These are phyloP conservation scores for Cornus florida DNA, from an alignment of 148 eudicot species.

Conservation along the genomic window DNA sequence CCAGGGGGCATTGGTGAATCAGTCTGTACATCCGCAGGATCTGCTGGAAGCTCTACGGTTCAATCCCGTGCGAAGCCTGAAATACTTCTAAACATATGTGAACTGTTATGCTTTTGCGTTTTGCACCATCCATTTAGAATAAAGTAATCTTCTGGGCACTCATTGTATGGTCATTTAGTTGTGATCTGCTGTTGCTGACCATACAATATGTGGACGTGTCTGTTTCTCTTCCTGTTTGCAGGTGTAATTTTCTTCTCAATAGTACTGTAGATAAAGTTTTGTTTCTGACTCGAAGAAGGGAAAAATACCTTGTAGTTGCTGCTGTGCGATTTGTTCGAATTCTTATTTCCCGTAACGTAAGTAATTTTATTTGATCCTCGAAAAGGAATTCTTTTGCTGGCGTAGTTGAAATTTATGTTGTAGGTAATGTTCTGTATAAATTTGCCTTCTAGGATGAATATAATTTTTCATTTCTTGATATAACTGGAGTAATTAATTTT, in stretches of 20 bases:
- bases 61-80: slow-evolving; percentile 64
- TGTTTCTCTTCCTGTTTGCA: slow-evolving; percentile 33
- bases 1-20: slow-evolving; percentile 27
- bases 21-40: slow-evolving; percentile 30
- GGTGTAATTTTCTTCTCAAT: slow-evolving; percentile 81
- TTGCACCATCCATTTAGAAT: slow-evolving; percentile 84
- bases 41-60: slow-evolving; percentile 31
- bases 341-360: slow-evolving; percentile 82
- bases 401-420: too few relatives aligned
- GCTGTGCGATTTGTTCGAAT: slow-evolving; percentile 90
- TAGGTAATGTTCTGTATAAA: too few relatives aligned
- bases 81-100: slow-evolving; percentile 79
- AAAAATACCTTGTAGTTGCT: slow-evolving; percentile 80
- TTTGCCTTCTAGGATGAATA: too few relatives aligned
- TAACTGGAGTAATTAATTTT: too few relatives aligned
- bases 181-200: background rate
- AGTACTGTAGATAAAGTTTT: slow-evolving; percentile 79
- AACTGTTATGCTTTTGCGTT: slow-evolving; percentile 87
- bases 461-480: too few relatives aligned
- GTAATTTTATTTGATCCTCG: slow-evolving; percentile 26
- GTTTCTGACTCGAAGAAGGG: slow-evolving; percentile 69
- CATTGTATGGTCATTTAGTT: slow-evolving; percentile 10
- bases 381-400: background rate
- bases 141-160: slow-evolving; percentile 50
- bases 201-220: background rate